Evolutionary conservation across 352 stramenopile species (phyloP), one percentile per base, ranked within the genome.

Genomic region (Poterioochromonas sp.): DNA sequence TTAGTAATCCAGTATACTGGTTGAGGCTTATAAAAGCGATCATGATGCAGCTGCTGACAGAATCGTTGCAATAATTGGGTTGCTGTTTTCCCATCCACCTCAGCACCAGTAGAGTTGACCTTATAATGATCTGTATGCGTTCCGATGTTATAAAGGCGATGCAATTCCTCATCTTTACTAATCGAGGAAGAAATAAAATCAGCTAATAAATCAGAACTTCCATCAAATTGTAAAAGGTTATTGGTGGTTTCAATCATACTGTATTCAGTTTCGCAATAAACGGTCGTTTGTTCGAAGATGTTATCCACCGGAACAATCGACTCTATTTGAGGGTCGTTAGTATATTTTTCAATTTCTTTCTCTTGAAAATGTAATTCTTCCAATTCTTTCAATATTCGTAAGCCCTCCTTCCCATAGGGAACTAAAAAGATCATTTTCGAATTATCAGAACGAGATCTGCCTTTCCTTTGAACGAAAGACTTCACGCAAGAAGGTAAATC

Each of bases 381-480:
- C 12, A 43, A 11, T 18, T 43, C 60, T 29, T 69, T 26, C 5
- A 69, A 12, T 11, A 64, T 35, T 34, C 8, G 18, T 64, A 32
- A 8, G 20, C 60, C 60, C 8, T 41, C 22, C 1, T 44, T 43
- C 1, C 26, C 60, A 39, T 41, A 40, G 1, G 60, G 26, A 18
- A 69, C 60, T 1, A 69, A 32, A 1, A 32, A 11, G 41, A 69
- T 69, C 22, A 69, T 69, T 8, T 8, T 43, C 11, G 63, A 40
- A 40, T 40, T 44, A 15, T 47, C 20, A 47, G 35, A 8, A 41
- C 63, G 5, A 51, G 63, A 8, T 51, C 63, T 8, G 2, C 63
- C 63, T 34, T 29, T 15, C 12, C 63, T 8, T 73, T 73, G 63
- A 47, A 73, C n/a, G n/a, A 47, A 73, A 5, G 29, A n/a, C 35